Percentiles rank a stretch among this genome's conserved stretches.
phyloP scores from a whole-genome alignment of 1,284 basidiomycete species.

The Apiotrichum akiyoshidainum region DNA sequence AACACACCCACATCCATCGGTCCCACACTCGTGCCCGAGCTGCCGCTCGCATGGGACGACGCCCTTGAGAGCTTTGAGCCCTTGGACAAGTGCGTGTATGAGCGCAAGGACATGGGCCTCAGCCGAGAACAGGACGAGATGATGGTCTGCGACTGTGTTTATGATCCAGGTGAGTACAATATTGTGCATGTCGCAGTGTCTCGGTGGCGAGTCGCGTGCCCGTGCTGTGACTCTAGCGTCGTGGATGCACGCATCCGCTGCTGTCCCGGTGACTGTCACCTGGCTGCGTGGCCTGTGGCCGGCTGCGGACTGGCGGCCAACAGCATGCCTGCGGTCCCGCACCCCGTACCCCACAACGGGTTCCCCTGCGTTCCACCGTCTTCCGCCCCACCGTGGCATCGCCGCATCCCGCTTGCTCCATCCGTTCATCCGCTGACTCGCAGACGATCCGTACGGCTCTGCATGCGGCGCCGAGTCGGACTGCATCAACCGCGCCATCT shows the following conservation, averaged over 20 bases:
- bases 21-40: slow-evolving; percentile 63
- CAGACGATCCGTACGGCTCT: slow-evolving; percentile 57
- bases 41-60: slow-evolving; percentile 69
- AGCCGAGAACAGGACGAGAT: slow-evolving; percentile 84
- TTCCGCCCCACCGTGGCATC: neutral
- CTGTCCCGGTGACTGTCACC: neutral
- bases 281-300: no score
- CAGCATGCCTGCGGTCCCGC: neutral
- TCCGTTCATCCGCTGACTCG: slow-evolving; percentile 10
- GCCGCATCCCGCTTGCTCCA: neutral
- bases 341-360: neutral
- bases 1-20: slow-evolving; percentile 3
- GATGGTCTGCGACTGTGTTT: slow-evolving; percentile 83
- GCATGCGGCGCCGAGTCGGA: slow-evolving; percentile 87
- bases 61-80: slow-evolving; percentile 73
- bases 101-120: slow-evolving; percentile 79
- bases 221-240: no score
- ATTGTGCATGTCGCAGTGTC: no score
- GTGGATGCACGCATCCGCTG: neutral
- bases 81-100: slow-evolving; percentile 77
- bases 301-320: no score
- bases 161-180: slow-evolving; percentile 67
- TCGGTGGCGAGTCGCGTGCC: neutral
- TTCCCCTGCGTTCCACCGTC: neutral
- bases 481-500: slow-evolving; percentile 96